Conservation (phyloP, 179 eudicot species). For the Nepenthes alata region DNA sequence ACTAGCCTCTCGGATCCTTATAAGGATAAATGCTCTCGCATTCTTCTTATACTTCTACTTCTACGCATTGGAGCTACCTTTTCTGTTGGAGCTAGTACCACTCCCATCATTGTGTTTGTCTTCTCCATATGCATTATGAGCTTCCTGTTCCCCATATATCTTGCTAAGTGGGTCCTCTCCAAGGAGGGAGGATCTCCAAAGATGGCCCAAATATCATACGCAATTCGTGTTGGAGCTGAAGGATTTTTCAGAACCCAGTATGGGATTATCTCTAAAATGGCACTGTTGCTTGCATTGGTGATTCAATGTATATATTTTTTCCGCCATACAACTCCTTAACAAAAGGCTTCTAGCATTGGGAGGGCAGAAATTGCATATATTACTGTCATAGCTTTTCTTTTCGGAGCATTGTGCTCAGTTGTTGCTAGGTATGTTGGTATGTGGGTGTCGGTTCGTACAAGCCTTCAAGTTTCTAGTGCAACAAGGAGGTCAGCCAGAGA, state of each 20-base stretch:
- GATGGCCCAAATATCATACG: slow-evolving; percentile 84
- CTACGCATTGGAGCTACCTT: slow-evolving; percentile 65
- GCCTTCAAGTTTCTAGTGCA: slow-evolving; percentile 93
- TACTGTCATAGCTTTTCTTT: slow-evolving; percentile 78
- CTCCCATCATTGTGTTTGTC: slow-evolving; percentile 82
- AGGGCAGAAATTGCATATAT: slow-evolving; percentile 80
- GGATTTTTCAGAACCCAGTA: slow-evolving; percentile 93
- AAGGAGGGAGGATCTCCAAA: slow-evolving; percentile 99
- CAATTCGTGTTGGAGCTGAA: slow-evolving; percentile 99
- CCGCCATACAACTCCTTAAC: slow-evolving; percentile 75
- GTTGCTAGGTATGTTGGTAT: slow-evolving; percentile 95
- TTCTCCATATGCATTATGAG: slow-evolving; percentile 78
- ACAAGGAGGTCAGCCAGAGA: slow-evolving; percentile 97
- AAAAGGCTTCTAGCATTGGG: slow-evolving; percentile 83
- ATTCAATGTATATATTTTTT: slow-evolving; percentile 78
- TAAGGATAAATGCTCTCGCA: slow-evolving; percentile 63
- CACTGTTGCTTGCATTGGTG: slow-evolving; percentile 61
- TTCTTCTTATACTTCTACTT: slow-evolving; percentile 64
- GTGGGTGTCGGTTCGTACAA: slow-evolving; percentile 99
- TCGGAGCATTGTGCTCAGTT: slow-evolving; percentile 95
- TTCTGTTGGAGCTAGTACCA: slow-evolving; percentile 85
- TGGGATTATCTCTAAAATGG: slow-evolving; percentile 96
- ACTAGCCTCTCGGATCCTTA: slow-evolving; percentile 45
- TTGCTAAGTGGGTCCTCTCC: slow-evolving; percentile 80
- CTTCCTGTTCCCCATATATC: slow-evolving; percentile 62